Base-by-base conservation (phyloP, 208 protist genomes). In the Acanthamoeba triangularis region DNA sequence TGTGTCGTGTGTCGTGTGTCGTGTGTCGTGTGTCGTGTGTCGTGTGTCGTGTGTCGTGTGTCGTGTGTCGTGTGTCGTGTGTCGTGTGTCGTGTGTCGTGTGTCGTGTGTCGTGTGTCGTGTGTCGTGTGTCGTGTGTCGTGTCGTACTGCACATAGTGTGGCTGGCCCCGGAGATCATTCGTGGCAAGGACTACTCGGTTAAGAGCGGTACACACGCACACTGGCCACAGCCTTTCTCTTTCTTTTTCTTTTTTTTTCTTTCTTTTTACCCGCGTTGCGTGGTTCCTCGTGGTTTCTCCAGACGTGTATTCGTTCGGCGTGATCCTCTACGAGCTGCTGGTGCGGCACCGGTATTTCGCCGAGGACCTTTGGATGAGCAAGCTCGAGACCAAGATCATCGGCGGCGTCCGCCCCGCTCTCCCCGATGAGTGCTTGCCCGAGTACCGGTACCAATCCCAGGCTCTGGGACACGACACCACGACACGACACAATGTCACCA, bases 161-260 rank as follows among this genome's bases (percentile, higher is more conserved):
- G 96, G 96, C 35, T 97, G 33, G 96, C 96, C 28, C 96, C 96
- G 28, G 96, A 97, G 56, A 95, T 96, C 6, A 97, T 97, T 10
- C 74, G 41, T 7, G 95, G 95, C 35, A 92, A 97, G 28, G 44
- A 91, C n/a, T 97, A 95, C 33, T 94, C 93, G 0, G 96, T 96
- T 18, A 96, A 96, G 72, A 88, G 80, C 80, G 80, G 80, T 88
- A 63, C 28, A 44, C 23, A 13, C 28, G 11, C 20, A 44, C 54
- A 1, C 54, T 23, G 20, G 13, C 13, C 54, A 7, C 54, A 59
- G 13, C 35, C 67, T 74, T n/a, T 74, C 30, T 28, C 59, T 28
- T n/a, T 74, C 30, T 67, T 5, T 67, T n/a, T 28, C 67, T 41
- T 74, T 3, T n/a, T 30, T 14, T 7, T 44, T 13, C 16, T 30